Percentiles rank a stretch among this genome's conserved stretches.
Conservation (phyloP, 495 filamentous ascomycete genomes). For the Aspergillus ostianus region DNA sequence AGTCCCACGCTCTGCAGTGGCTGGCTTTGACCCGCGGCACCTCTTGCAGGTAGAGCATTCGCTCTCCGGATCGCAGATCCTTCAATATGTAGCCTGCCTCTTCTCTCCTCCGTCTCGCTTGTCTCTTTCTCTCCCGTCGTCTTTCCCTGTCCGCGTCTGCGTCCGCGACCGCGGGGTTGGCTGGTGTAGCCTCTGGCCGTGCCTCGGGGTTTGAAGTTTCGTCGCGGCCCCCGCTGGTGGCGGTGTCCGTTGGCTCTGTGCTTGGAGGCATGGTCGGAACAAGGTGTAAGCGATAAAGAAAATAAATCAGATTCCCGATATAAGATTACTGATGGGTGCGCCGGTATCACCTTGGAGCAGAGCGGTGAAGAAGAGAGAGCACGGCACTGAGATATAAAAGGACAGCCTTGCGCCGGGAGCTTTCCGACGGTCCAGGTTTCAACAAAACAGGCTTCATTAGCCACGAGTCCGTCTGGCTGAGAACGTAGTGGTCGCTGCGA, state of each 20-base stretch:
- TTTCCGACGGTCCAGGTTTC: constrained; percentile 2
- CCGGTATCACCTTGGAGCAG: constrained; percentile 2
- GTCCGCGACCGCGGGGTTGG: constrained; percentile 3
- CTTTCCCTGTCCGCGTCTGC: constrained; percentile 8
- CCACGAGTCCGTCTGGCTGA: constrained; percentile 3
- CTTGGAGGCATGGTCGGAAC: constrained; percentile 9
- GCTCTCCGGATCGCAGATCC: constrained; percentile 7
- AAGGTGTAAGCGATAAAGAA: constrained; percentile 3
- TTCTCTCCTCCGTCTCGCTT: constrained; percentile 10
- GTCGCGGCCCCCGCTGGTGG: constrained; percentile 4
- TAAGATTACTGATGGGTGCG: constrained; percentile 5
- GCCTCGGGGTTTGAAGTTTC: constrained; percentile 3
- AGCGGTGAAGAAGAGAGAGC: constrained; percentile 7
- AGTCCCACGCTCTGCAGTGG: constrained; percentile 8
- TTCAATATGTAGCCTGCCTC: constrained; percentile 9
- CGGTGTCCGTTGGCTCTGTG: constrained; percentile 5
- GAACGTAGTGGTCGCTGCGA: constrained; percentile 3
- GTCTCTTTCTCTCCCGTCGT: constrained; percentile 8
- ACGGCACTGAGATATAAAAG: constrained; percentile 4
- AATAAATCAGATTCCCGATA: constrained; percentile 4
- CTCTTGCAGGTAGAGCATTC: constrained; percentile 9
- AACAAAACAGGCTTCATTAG: constrained; percentile 5
- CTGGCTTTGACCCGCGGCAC: constrained; percentile 7
- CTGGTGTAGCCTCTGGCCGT: constrained; percentile 4
- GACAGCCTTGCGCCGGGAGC: constrained; percentile 4